A percentile compares a stretch with the other conserved stretches of the same genome.
Conservation (phyloP, 352 stramenopile species). For the Phytophthora fragariaefolia region DNA sequence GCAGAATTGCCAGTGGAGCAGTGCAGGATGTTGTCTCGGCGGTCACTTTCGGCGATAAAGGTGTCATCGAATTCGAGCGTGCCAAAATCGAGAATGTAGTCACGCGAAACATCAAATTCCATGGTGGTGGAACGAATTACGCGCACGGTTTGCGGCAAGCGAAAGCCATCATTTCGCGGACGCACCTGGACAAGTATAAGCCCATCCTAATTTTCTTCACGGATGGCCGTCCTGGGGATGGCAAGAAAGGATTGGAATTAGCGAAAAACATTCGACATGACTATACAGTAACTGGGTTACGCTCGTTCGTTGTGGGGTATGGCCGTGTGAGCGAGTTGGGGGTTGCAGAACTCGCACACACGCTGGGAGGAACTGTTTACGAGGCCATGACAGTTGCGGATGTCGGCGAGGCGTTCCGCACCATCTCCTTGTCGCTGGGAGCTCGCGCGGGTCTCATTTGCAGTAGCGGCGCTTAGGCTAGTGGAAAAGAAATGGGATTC, state of each 20-base stretch:
- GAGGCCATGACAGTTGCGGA: background rate
- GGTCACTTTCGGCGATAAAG: conserved; percentile 29
- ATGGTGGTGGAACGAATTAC: background rate
- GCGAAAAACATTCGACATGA: conserved; percentile 37
- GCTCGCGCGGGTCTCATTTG: conserved; percentile 3
- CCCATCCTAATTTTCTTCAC: conserved; percentile 29
- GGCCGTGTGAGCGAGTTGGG: conserved; percentile 20
- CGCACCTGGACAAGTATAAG: conserved; percentile 49
- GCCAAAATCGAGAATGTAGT: background rate
- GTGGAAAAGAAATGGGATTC: background rate
- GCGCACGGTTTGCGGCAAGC: conserved; percentile 37
- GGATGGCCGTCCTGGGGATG: conserved; percentile 49
- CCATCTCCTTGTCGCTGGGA: background rate
- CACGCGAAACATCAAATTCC: background rate
- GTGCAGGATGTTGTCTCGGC: conserved; percentile 35
- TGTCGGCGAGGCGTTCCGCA: background rate
- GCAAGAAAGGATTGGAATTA: conserved; percentile 34
- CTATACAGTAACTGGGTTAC: conserved; percentile 46
- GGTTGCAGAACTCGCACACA: background rate
- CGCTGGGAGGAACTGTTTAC: background rate
- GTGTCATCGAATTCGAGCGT: conserved; percentile 2
- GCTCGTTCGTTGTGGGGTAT: conserved; percentile 60
- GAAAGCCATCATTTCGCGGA: conserved; percentile 63
- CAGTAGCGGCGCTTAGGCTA: background rate
- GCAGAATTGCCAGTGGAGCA: conserved; percentile 11